Evolutionary conservation across 2,329 filamentous ascomycete genomes (phyloP), one percentile per base, ranked within the genome.

Genomic region (Pleomassaria siparia): DNA sequence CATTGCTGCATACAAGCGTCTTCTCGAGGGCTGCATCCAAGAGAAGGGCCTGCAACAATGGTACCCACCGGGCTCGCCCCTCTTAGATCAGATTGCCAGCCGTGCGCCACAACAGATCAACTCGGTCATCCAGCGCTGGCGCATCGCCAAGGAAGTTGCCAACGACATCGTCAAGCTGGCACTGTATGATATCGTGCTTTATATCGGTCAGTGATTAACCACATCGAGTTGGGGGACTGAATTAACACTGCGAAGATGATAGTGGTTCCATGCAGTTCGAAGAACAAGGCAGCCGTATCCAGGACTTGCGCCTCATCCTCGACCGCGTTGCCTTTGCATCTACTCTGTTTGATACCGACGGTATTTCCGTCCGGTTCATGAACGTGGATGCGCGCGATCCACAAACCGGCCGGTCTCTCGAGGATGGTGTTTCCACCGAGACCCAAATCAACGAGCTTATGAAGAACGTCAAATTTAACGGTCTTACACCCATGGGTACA

Each of bases 261-360:
- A 85, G 81, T 62, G 84, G 85, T 35, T 87, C 84, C 16, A 87
- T 88, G 77, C 76, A 80, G 46, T 86, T 87, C 54, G 83, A 86
- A 59, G 83, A 87, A 63, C 78, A 80, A 47, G 84, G 84, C 35
- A 78, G 83, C 58, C 81, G 85, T 50, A 86, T 87, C 70, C 80
- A 84, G 53, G 84, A 87, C 56, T 72, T 88, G 55, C 79, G 80
- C 62, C 74, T 86, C 56, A 86, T 87, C 57, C 68, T 88, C 53
- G 75, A 79, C 40, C 80, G 82, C 42, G 83, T 86, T 43, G 79
- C 83, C 16, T 84, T 79, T 48, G 83, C 83, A 7, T 82, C 84
- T 3, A 83, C 83, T 2, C 77, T 86, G n/a, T 88, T 88, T 59
- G 84, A 88, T 54, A 75, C 82, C 26, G 84, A 88, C 59, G 85